Conservation (phyloP, 176 grass and related monocot genomes). For the Calamus simplicifolius region DNA sequence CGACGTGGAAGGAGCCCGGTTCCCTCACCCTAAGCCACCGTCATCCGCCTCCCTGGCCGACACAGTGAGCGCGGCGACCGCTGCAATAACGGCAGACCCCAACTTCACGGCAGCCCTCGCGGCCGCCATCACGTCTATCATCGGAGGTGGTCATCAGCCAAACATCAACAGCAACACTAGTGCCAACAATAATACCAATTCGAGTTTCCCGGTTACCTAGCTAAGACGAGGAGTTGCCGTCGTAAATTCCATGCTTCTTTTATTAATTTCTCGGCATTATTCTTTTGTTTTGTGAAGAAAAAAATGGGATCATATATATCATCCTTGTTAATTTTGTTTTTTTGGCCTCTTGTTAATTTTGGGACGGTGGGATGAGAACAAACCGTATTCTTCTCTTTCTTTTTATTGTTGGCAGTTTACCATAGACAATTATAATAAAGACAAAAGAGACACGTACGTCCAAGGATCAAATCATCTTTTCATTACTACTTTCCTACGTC, state of each 20-base stretch:
- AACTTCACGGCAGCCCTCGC: slow-evolving; percentile 87
- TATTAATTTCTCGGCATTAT: background rate
- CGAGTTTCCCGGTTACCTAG: too few relatives aligned
- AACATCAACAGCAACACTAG: slow-evolving; percentile 26
- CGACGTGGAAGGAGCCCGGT: slow-evolving; percentile 22
- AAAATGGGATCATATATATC: background rate
- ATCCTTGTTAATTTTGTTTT: too few relatives aligned
- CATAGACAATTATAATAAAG: too few relatives aligned
- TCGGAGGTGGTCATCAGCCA: slow-evolving; percentile 33
- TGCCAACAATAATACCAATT: slow-evolving; percentile 16
- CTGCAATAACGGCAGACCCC: slow-evolving; percentile 67
- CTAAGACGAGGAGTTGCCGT: too few relatives aligned
- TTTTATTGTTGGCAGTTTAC: too few relatives aligned
- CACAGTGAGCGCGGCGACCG: slow-evolving; percentile 63
- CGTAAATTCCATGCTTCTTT: background rate
- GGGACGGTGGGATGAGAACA: too few relatives aligned
- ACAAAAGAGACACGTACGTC: too few relatives aligned
- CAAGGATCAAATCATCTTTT: too few relatives aligned
- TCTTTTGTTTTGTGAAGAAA: slow-evolving; percentile 26
- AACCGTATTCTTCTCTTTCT: too few relatives aligned
- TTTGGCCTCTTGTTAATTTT: too few relatives aligned
- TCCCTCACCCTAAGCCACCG: slow-evolving; percentile 32
- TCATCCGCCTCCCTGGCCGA: slow-evolving; percentile 18
- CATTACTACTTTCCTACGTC: too few relatives aligned
- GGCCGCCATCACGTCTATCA: slow-evolving; percentile 78